A percentile compares a stretch with the other conserved stretches of the same genome.
Conservation (phyloP, 768 basidiomycete species). For the Mycena belliarum region DNA sequence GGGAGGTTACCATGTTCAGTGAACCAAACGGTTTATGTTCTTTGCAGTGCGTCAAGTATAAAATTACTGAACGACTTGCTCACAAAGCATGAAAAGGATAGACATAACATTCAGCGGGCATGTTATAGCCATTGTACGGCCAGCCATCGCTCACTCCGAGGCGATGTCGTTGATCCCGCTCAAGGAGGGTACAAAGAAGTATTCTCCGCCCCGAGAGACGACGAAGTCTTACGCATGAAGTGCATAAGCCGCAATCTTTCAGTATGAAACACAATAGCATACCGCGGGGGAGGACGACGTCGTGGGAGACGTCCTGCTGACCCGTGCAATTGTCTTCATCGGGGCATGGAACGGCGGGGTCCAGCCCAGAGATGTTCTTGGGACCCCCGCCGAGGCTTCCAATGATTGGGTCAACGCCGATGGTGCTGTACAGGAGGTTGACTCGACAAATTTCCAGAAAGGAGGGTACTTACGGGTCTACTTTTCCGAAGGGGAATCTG, state of each 20-base stretch:
- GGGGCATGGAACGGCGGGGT: slow-evolving; percentile 7
- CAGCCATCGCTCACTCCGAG: neutral
- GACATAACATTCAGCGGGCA: too few relatives aligned
- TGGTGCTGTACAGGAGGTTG: neutral
- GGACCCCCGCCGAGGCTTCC: slow-evolving; percentile 10
- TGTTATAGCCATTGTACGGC: too few relatives aligned
- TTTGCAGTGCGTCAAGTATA: too few relatives aligned
- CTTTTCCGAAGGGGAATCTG: slow-evolving; percentile 22
- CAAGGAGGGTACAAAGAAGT: slow-evolving; percentile 18
- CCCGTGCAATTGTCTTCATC: neutral
- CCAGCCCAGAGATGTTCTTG: slow-evolving; percentile 19
- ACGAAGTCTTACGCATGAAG: slow-evolving; percentile 11
- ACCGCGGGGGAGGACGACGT: slow-evolving; percentile 13
- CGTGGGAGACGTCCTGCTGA: neutral
- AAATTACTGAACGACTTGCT: too few relatives aligned
- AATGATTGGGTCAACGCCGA: slow-evolving; percentile 23
- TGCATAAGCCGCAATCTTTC: too few relatives aligned
- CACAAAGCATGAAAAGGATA: too few relatives aligned
- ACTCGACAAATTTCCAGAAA: neutral
- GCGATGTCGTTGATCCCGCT: slow-evolving; percentile 13
- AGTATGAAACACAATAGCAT: neutral
- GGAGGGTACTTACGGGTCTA: slow-evolving; percentile 14
- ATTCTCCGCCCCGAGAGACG: slow-evolving; percentile 17
- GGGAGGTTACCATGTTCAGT: too few relatives aligned
- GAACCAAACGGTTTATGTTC: too few relatives aligned